phyloP scores from a whole-genome alignment of 768 basidiomycete genomes.

The Tricholoma flavovirens region DNA sequence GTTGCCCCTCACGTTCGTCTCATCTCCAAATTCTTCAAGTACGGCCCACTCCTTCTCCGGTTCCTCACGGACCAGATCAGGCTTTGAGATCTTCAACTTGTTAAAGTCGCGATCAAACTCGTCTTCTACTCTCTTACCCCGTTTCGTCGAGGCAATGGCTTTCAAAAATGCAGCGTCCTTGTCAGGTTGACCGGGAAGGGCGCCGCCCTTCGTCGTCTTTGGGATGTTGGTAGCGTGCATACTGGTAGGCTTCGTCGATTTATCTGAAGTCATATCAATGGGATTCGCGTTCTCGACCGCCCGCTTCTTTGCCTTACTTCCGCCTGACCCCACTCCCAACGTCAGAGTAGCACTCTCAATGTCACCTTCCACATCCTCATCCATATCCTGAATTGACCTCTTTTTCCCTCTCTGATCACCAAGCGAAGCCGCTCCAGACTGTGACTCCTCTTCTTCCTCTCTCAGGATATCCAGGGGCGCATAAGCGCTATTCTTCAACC shows the following conservation, averaged over 20 bases:
- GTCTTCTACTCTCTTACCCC: constrained; percentile 62
- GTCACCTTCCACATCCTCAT: constrained; percentile 33
- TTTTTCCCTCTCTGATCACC: constrained; percentile 26
- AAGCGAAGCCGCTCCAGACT: constrained; percentile 9
- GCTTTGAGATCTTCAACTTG: constrained; percentile 64
- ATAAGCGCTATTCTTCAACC: constrained; percentile 7
- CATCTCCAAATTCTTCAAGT: constrained; percentile 62
- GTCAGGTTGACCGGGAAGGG: constrained; percentile 48
- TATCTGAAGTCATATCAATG: constrained; percentile 17
- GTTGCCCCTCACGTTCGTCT: constrained; percentile 58
- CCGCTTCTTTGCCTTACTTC: constrained; percentile 35
- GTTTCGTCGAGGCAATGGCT: constrained; percentile 68
- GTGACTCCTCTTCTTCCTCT: constrained; percentile 55
- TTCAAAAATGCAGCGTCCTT: constrained; percentile 65
- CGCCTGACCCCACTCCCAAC: constrained; percentile 8
- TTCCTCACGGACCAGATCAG: constrained; percentile 44
- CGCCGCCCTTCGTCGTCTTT: constrained; percentile 24
- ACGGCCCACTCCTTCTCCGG: constrained; percentile 51
- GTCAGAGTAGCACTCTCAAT: constrained; percentile 10
- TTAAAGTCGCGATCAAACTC: constrained; percentile 78
- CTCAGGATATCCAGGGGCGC: constrained; percentile 27
- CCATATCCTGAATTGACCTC: constrained; percentile 31
- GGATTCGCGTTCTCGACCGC: constrained; percentile 35
- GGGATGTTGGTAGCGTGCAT: constrained; percentile 14
- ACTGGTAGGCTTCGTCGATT: constrained; percentile 1